Base-by-base conservation (phyloP, 2,329 filamentous ascomycete species). In the Fusarium ramigenum region DNA sequence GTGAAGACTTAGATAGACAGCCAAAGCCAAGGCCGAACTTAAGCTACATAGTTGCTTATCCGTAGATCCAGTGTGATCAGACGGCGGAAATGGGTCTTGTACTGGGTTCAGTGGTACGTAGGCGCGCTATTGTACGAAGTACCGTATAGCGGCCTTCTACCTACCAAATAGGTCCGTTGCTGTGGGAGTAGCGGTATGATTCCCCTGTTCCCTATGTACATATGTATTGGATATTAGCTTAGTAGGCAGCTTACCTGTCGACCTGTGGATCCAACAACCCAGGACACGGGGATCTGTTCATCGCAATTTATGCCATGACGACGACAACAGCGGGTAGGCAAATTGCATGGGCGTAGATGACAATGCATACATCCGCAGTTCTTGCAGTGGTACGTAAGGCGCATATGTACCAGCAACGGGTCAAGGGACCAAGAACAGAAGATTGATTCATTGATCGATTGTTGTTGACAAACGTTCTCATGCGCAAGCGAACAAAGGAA, bases 241-340 rank as follows among this genome's bases (percentile, higher is more conserved):
- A 15, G 32, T 32, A 34, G 32, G 32, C 32, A 15, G 43, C 19
- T 21, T 15, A 14, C 43, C 23, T 46, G 43, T 46, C 25, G 43
- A 21, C 21, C 18, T 52, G 59, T 40, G 67, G 63, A 69, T 68
- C 60, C 30, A 63, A 57, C 23, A 46, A 50, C 37, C 60, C 8
- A 69, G 28, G 44, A 59, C 54, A 72, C 59, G 67, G 71, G 67
- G 71, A 72, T 72, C 52, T 62, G 63, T 43, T 61, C 47, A 74
- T 72, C 71, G 46, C 62, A 74, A 74, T 74, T 74, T 74, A 69
- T 74, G 71, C 52, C 71, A 74, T 69, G 63, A 74, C 67, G 70
- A 65, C 67, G 63, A 58, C 67, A 57, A 54, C 54, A 34, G 49
- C 43, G 42, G 44, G 47, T 43, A 56, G 61, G 54, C 65, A 73